Conservation (phyloP, 345 rosid species). For the Eucalyptus sp. region DNA sequence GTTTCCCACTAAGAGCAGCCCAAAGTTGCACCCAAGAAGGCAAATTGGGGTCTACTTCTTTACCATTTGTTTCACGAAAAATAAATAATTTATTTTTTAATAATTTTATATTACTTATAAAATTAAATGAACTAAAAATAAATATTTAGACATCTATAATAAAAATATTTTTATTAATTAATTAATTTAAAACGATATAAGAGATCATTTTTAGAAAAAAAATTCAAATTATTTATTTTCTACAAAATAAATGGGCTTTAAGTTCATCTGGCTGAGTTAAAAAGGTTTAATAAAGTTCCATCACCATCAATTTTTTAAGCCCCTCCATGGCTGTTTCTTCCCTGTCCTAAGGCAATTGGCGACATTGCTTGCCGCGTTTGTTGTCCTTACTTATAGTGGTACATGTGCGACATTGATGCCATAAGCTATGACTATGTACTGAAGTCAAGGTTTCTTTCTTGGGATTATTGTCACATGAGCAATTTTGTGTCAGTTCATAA, state of each 20-base stretch:
- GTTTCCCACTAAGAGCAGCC: neutral
- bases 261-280: neutral
- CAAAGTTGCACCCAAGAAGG: neutral
- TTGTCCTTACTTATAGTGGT: neutral
- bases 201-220: too few species aligned
- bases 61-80: accelerated
- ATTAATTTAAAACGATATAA: too few species aligned
- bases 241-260: too few species aligned
- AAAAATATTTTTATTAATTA: too few species aligned
- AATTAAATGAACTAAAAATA: too few species aligned
- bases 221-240: too few species aligned
- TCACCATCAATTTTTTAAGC: neutral
- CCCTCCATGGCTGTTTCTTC: neutral
- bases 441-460: neutral
- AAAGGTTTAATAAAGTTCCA: neutral
- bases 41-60: neutral
- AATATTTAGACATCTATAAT: too few species aligned
- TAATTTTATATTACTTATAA: too few species aligned
- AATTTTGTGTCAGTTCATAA: neutral
- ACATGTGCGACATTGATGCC: neutral
- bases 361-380: neutral
- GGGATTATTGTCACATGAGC: neutral
- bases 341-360: neutral
- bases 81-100: too few species aligned
- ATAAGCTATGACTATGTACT: neutral